Conservation (phyloP, 2,329 filamentous ascomycete species). For the Neonectria faginata region DNA sequence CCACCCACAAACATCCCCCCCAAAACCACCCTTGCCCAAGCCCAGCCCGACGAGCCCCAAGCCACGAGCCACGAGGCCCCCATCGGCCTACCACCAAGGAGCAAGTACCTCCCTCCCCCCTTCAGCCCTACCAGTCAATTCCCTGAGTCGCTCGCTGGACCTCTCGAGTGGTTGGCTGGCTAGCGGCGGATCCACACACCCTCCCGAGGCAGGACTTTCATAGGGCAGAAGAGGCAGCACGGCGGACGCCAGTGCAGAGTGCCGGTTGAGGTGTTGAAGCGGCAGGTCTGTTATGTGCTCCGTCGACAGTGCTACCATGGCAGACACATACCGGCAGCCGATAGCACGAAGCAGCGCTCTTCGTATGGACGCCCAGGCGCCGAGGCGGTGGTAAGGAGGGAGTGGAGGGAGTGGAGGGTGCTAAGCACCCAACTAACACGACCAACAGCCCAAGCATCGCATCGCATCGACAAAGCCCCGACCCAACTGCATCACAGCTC, state of each 20-base stretch:
- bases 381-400: neutral
- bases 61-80: conserved; percentile 3
- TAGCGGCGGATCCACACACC: conserved; percentile 19
- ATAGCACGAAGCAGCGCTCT: neutral
- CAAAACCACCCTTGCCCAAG: neutral
- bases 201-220: conserved; percentile 20
- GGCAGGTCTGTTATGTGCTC: neutral
- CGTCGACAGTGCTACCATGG: neutral
- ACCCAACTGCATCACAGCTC: neutral
- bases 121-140: conserved; percentile 25
- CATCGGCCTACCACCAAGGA: neutral
- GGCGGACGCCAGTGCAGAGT: neutral
- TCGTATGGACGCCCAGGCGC: neutral
- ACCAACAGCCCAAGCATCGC: neutral
- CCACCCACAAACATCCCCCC: neutral
- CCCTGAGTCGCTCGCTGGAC: conserved; percentile 8
- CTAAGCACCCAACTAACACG: neutral
- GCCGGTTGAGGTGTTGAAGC: neutral
- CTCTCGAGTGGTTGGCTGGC: conserved; percentile 5
- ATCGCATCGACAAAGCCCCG: neutral
- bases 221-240: conserved; percentile 20
- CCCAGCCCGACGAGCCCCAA: neutral
- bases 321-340: neutral
- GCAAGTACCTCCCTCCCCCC: conserved; percentile 16
- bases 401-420: neutral